A percentile compares a stretch with the other conserved stretches of the same genome.
phyloP scores from a whole-genome alignment of 2,329 filamentous ascomycete genomes.

The Clarireedia homoeocarpa region DNA sequence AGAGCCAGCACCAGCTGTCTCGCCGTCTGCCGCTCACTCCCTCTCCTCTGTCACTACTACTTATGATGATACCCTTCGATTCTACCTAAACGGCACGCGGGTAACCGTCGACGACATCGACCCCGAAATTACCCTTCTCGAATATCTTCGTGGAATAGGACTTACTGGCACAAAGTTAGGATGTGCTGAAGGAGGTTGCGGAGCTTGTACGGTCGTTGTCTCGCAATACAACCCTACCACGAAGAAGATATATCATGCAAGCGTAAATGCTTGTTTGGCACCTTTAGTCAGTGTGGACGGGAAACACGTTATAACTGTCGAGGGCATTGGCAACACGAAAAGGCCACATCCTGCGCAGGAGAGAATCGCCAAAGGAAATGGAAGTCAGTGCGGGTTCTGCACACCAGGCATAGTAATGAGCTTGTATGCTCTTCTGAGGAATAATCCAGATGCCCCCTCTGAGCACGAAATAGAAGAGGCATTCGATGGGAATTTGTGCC shows the following conservation, averaged over 20 bases:
- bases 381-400: conserved; percentile 89
- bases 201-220: conserved; percentile 91
- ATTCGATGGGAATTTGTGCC: conserved; percentile 90
- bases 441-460: conserved; percentile 70
- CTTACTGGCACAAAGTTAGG: conserved; percentile 94
- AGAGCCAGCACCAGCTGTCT: conserved; percentile 34
- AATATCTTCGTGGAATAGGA: conserved; percentile 88
- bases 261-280: conserved; percentile 90
- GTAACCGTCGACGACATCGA: conserved; percentile 81
- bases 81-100: conserved; percentile 91
- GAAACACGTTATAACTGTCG: conserved; percentile 96
- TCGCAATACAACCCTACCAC: conserved; percentile 84
- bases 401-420: conserved; percentile 98
- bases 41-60: conserved; percentile 59
- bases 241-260: conserved; percentile 88
- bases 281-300: conserved; percentile 90
- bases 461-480: conserved; percentile 88
- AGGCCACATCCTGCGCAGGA: conserved; percentile 85
- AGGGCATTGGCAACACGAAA: conserved; percentile 86
- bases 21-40: conserved; percentile 24
- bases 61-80: conserved; percentile 82
- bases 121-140: conserved; percentile 83
- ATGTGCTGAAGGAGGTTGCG: conserved; percentile 93
- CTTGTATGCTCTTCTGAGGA: conserved; percentile 84
- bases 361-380: conserved; percentile 82